These are phyloP conservation scores for Coccomyxa sp. DNA, from an alignment of 139 green algal genomes.

Conservation along the genomic window DNA sequence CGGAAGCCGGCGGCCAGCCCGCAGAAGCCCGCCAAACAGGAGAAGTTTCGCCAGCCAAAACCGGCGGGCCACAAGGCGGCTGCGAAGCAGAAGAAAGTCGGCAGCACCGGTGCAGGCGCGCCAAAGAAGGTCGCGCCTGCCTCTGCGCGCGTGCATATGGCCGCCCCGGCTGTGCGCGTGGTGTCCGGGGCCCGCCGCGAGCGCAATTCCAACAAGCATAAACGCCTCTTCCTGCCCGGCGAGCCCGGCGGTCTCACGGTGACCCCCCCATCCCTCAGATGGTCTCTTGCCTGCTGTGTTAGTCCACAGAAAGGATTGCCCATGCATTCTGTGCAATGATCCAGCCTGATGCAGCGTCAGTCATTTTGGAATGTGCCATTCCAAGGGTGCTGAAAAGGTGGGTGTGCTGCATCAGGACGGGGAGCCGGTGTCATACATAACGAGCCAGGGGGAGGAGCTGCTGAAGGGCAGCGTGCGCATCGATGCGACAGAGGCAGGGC, in stretches of 20 bases:
- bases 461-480: conserved; percentile 58
- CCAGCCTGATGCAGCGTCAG: too few species aligned
- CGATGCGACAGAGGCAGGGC: conserved; percentile 3
- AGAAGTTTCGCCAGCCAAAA: neutral
- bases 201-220: conserved; percentile 63
- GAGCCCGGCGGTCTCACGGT: conserved; percentile 41
- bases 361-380: too few species aligned
- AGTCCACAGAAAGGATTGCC: too few species aligned
- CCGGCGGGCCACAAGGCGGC: too few species aligned
- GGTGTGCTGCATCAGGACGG: conserved; percentile 13
- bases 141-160: conserved; percentile 26
- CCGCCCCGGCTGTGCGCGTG: conserved; percentile 3
- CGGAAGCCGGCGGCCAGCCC: neutral
- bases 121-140: neutral
- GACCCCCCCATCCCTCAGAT: neutral
- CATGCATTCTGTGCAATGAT: too few species aligned
- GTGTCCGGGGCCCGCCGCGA: conserved; percentile 13
- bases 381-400: too few species aligned
- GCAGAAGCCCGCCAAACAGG: neutral
- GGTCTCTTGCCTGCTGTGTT: neutral
- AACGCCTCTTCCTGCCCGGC: conserved; percentile 61
- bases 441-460: conserved; percentile 40
- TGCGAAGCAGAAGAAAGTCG: neutral
- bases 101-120: neutral
- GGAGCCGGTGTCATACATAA: conserved; percentile 36